Conservation (phyloP, 2,329 filamentous ascomycete genomes). For the Blastomyces gilchristii region DNA sequence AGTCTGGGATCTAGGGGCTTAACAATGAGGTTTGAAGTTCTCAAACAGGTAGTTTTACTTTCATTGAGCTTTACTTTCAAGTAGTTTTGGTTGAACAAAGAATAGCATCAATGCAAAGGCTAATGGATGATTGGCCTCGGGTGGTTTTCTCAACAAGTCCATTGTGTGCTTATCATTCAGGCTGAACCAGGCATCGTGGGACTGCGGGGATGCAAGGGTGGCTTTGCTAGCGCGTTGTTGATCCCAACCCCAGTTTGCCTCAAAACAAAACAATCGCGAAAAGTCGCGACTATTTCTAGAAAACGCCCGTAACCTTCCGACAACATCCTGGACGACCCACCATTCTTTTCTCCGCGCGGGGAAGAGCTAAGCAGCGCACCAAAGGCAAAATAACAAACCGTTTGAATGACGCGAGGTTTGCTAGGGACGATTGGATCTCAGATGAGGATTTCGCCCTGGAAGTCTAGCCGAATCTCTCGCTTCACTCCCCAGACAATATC, state of each 20-base stretch:
- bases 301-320: not conserved
- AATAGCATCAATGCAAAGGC: not conserved
- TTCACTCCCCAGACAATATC: not conserved
- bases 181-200: not conserved
- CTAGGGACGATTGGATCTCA: conserved; percentile 12
- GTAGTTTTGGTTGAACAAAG: not conserved
- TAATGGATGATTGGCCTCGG: not conserved
- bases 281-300: conserved; percentile 3
- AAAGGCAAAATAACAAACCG: not conserved
- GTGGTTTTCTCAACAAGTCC: not conserved
- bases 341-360: not conserved
- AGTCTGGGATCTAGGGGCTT: not conserved
- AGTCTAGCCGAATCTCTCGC: no score
- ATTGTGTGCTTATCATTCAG: not conserved
- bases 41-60: not conserved
- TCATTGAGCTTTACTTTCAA: not conserved
- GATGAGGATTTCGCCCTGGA: not conserved
- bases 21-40: not conserved
- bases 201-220: not conserved
- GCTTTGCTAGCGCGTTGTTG: not conserved
- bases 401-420: conserved; percentile 15
- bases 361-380: not conserved
- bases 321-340: not conserved
- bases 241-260: not conserved
- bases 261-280: not conserved